Base-by-base conservation (phyloP, 805 yeast genomes). In the Spathaspora boniae region DNA sequence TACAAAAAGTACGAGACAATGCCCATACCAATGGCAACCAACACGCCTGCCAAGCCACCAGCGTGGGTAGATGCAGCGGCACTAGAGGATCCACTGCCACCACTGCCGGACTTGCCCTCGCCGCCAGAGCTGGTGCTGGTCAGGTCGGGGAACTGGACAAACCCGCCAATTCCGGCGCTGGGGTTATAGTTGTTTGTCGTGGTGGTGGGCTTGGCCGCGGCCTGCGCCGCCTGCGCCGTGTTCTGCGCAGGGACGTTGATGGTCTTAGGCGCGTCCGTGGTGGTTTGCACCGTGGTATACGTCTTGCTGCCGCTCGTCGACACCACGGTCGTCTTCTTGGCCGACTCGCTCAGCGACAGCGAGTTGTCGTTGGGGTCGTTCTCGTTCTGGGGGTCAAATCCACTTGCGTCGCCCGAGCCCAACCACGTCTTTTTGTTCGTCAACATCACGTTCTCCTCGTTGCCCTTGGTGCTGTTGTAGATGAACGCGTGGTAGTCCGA, bases 401-500 rank as follows among this genome's bases (percentile, higher is more conserved):
- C 96, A 19, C 80, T 66, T 20, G 80, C 85, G 20, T 72, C 78
- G n/a, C 57, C 51, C 28, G 76, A 68, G 9, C 77, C 83, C 41
- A 88, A 60, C 50, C 72, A 61, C 4, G 88, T 75, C 48, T 65
- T 65, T 33, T 78, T 75, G 52, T 82, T 76, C 14, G 89, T 75
- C 50, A 88, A 68, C 50, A 67, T 68, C 30, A 89, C 65, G 39
- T 62, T 47, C 3, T 44, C 35, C 9, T 43, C 45, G 33, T 46
- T 26, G 30, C 69, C 73, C 29, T 68, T 65, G n/a, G 73, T 62
- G 48, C 65, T 68, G 40, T 70, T 70, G 43, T 62, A 69, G 21
- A 69, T 47, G 50, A 56, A 68, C 29, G 77, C 76, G 36, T 53
- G 38, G 65, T 68, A 85, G 15, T 65, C 58, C 52, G 82, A 81